Evolutionary conservation across 331 rosid species (phyloP).

Genomic region (Rosa hybrid): DNA sequence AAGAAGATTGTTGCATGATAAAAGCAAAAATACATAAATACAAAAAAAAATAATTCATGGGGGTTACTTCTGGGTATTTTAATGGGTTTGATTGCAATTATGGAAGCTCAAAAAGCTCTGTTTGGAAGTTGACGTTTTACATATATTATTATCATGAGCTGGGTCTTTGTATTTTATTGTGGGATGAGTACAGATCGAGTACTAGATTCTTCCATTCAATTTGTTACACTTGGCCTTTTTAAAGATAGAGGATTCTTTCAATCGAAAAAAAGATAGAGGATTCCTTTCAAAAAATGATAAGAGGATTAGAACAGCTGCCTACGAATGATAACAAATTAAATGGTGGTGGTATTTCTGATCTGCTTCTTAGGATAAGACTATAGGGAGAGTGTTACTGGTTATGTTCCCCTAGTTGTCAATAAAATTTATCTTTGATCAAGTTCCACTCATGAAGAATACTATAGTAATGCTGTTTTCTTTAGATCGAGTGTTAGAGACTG

Average conservation of each 20-base stretch:
- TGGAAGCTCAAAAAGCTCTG: not conserved
- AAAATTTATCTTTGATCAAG: not conserved
- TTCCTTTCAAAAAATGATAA: too few species aligned
- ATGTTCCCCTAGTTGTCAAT: not conserved
- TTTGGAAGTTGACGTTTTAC: not conserved
- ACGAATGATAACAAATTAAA: not conserved
- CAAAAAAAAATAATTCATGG: not conserved
- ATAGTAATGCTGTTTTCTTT: not conserved
- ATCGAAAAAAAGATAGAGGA: too few species aligned
- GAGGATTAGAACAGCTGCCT: not conserved
- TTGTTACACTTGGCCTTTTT: not conserved
- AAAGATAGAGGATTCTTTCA: not conserved
- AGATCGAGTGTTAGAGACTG: not conserved
- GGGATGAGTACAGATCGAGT: not conserved
- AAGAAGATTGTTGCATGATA: not conserved
- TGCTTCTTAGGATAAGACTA: not conserved
- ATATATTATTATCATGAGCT: not conserved
- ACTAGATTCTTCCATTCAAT: not conserved
- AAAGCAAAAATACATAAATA: not conserved
- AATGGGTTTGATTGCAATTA: not conserved
- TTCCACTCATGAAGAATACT: not conserved
- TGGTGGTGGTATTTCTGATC: not conserved
- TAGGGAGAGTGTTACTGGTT: not conserved
- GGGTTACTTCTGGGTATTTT: not conserved
- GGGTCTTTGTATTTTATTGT: not conserved